Evolutionary conservation across 805 yeast genomes (phyloP).

Genomic region (Wickerhamomyces chaumierensis): DNA sequence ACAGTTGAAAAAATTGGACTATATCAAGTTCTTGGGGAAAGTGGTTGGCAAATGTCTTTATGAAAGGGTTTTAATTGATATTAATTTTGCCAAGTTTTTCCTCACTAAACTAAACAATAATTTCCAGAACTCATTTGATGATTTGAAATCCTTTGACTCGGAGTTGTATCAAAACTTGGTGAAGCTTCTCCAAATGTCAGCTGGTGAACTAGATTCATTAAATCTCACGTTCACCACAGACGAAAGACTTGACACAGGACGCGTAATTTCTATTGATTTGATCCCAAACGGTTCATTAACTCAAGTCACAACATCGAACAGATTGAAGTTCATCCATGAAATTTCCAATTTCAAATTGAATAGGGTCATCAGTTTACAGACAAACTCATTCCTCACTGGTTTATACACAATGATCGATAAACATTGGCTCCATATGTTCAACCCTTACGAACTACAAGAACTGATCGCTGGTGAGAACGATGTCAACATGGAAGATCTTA

Average conservation of each 20-base stretch:
- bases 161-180: conserved; percentile 55
- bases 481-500: conserved; percentile 63
- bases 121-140: conserved; percentile 61
- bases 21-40: conserved; percentile 60
- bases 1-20: conserved; percentile 20
- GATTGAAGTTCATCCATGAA: conserved; percentile 63
- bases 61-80: conserved; percentile 71
- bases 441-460: conserved; percentile 72
- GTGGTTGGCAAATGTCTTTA: conserved; percentile 83
- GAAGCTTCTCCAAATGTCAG: conserved; percentile 44
- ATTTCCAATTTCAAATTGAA: conserved; percentile 74
- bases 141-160: conserved; percentile 57
- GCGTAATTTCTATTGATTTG: conserved; percentile 38
- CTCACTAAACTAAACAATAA: conserved; percentile 38
- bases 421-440: conserved; percentile 77
- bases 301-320: conserved; percentile 49
- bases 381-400: conserved; percentile 58
- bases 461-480: conserved; percentile 65
- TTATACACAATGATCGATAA: conserved; percentile 55
- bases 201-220: conserved; percentile 38
- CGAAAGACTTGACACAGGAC: conserved; percentile 29
- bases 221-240: conserved; percentile 60
- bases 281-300: conserved; percentile 45
- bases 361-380: conserved; percentile 43
- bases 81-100: conserved; percentile 80